These are phyloP conservation scores for Capronia coronata DNA, from an alignment of 2,329 filamentous ascomycete genomes.

Conservation along the genomic window DNA sequence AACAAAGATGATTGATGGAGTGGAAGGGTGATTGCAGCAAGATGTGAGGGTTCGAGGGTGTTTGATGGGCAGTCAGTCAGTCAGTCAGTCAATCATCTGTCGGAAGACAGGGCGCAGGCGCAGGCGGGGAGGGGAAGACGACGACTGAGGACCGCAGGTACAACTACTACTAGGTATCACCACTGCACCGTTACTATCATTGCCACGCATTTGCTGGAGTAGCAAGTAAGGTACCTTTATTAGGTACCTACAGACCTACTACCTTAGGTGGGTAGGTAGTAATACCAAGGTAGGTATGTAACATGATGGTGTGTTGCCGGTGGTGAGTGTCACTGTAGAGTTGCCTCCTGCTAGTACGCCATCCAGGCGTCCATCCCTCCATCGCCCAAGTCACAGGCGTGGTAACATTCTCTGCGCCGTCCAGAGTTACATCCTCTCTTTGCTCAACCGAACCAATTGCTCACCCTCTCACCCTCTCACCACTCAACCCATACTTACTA, in stretches of 20 bases:
- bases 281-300: not conserved
- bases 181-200: not conserved
- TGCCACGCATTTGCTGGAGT: too few relatives aligned
- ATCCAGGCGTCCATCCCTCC: too few relatives aligned
- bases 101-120: not conserved
- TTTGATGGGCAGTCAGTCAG: too few relatives aligned
- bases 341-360: not conserved
- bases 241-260: too few relatives aligned
- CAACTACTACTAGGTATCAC: not conserved
- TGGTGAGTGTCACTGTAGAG: not conserved
- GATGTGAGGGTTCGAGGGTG: not conserved
- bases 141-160: too few relatives aligned
- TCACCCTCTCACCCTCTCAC: not conserved
- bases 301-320: not conserved
- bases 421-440: not conserved
- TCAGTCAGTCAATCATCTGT: too few relatives aligned
- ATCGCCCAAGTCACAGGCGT: too few relatives aligned
- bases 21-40: not conserved
- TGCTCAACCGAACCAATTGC: not conserved
- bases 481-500: too few relatives aligned
- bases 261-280: too few relatives aligned
- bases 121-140: too few relatives aligned
- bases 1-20: not conserved
- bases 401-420: too few relatives aligned
- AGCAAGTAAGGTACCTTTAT: too few relatives aligned